Evolutionary conservation across 768 basidiomycete genomes (phyloP).

Genomic region (Mycena galopus): DNA sequence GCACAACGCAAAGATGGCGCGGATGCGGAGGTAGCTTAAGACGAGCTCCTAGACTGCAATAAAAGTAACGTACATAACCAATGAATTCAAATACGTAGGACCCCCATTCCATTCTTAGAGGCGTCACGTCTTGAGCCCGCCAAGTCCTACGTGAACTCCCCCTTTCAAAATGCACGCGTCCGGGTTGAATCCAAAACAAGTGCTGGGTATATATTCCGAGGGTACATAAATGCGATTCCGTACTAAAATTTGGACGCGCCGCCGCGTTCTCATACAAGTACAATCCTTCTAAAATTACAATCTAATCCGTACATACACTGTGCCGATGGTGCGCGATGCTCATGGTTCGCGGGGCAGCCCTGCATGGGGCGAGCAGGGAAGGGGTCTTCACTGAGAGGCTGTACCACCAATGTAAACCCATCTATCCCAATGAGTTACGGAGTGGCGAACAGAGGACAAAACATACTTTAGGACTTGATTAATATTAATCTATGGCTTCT

Average conservation of each 20-base stretch:
- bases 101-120: background rate
- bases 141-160: too few species aligned
- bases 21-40: background rate
- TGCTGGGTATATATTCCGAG: too few species aligned
- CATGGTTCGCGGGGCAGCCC: background rate
- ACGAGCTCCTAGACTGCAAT: too few species aligned
- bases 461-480: background rate
- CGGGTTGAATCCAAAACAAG: too few species aligned
- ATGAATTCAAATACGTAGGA: too few species aligned
- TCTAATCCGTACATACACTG: background rate
- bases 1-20: constrained; percentile 24
- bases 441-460: background rate
- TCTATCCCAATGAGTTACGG: background rate
- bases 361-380: background rate
- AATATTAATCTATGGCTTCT: background rate
- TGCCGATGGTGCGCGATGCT: background rate
- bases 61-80: background rate
- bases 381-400: background rate
- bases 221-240: too few species aligned
- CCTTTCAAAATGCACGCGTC: too few species aligned
- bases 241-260: too few species aligned
- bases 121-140: too few species aligned
- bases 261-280: too few species aligned
- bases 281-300: background rate
- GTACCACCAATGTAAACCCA: background rate